phyloP scores from a whole-genome alignment of 345 rosid genomes.

The Rhodamnia argentea region DNA sequence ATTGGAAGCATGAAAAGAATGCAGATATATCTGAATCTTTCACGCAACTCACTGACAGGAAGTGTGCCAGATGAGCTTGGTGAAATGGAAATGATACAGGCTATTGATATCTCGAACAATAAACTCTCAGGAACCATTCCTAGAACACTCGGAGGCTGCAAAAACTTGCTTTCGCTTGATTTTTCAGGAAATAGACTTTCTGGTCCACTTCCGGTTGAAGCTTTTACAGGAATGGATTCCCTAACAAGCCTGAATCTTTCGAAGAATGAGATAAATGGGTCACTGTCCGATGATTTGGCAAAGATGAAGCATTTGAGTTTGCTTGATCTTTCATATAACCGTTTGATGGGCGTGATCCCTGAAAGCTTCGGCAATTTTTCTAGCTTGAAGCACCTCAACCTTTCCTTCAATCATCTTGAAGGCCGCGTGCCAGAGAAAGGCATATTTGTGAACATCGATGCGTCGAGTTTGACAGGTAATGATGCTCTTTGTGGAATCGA shows the following conservation, averaged over 20 bases:
- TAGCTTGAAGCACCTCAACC: constrained; percentile 44
- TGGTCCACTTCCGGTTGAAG: constrained; percentile 35
- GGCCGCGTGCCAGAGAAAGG: constrained; percentile 67
- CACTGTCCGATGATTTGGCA: constrained; percentile 35
- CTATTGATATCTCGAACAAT: constrained; percentile 71
- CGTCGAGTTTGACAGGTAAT: constrained; percentile 49
- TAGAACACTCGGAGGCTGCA: constrained; percentile 42
- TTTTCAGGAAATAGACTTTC: constrained; percentile 61
- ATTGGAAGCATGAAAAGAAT: constrained; percentile 30
- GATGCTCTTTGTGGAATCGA: constrained; percentile 55
- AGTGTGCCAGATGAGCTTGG: constrained; percentile 67
- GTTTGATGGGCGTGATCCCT: constrained; percentile 54
- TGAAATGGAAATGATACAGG: constrained; percentile 51
- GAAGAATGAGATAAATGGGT: constrained; percentile 46
- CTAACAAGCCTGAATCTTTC: constrained; percentile 57
- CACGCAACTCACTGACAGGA: constrained; percentile 55
- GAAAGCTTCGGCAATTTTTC: constrained; percentile 42
- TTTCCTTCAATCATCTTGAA: constrained; percentile 63
- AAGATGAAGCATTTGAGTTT: constrained; percentile 37
- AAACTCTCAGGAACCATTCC: constrained; percentile 61
- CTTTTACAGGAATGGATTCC: constrained; percentile 24
- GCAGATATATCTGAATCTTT: constrained; percentile 60
- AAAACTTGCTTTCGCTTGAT: constrained; percentile 57
- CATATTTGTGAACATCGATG: constrained; percentile 37
- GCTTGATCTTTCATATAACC: constrained; percentile 62